phyloP scores from a whole-genome alignment of 768 basidiomycete species.

The Rickenella mellea region DNA sequence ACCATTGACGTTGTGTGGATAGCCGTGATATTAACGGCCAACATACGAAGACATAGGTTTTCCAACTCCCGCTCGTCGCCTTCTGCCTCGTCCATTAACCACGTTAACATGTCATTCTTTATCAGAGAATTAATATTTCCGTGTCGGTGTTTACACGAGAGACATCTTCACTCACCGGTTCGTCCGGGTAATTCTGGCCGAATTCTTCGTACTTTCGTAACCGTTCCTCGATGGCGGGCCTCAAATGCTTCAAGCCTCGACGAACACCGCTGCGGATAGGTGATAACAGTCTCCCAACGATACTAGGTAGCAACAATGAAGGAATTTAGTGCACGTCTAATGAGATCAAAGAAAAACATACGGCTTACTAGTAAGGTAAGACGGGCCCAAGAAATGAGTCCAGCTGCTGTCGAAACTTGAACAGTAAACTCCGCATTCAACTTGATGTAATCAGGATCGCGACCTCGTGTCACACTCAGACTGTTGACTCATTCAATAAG shows the following conservation, averaged over 20 bases:
- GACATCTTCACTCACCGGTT: conserved; percentile 8
- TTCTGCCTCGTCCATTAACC: conserved; percentile 26
- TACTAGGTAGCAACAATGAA: conserved; percentile 3
- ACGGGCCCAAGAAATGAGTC: conserved; percentile 28
- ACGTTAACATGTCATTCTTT: conserved; percentile 32
- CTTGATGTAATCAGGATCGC: conserved; percentile 28
- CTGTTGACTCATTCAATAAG: no score
- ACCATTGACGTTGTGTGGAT: conserved; percentile 34
- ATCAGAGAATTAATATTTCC: no score
- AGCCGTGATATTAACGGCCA: conserved; percentile 31
- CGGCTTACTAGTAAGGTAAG: conserved; percentile 35
- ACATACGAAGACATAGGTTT: conserved; percentile 19
- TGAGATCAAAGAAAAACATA: conserved; percentile 18
- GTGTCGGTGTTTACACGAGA: no score
- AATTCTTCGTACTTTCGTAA: conserved; percentile 7
- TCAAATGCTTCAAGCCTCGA: conserved; percentile 3
- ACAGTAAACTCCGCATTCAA: conserved; percentile 27
- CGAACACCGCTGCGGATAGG: conserved; percentile 9
- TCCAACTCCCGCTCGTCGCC: conserved; percentile 15
- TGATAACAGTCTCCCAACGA: conserved; percentile 12
- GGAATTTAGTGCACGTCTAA: background rate
- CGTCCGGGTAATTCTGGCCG: conserved; percentile 7
- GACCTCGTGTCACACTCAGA: conserved; percentile 23
- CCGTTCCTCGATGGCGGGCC: conserved; percentile 8
- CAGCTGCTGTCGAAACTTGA: conserved; percentile 22